Percentiles rank a stretch among this genome's conserved stretches.
phyloP scores from a whole-genome alignment of 805 yeast genomes.

The Wickerhamiella sergipiensis region DNA sequence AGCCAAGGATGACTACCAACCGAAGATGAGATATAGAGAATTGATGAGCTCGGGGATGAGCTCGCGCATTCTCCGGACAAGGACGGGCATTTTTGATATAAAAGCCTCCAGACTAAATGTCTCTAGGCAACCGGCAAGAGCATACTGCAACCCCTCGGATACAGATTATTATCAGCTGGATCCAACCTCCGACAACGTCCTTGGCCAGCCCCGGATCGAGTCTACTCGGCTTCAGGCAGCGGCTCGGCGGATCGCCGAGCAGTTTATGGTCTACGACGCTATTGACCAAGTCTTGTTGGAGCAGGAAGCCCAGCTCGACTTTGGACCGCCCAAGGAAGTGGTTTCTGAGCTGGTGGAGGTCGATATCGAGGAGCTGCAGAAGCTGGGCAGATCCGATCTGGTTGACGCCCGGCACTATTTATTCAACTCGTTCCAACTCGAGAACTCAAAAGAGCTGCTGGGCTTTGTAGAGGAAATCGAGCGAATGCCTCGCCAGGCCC shows the following conservation, averaged over 20 bases:
- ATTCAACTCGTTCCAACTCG: background rate
- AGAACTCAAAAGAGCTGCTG: background rate
- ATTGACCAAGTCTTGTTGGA: slow-evolving; percentile 18
- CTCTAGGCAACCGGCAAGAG: background rate
- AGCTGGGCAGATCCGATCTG: background rate
- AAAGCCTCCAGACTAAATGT: too few relatives aligned
- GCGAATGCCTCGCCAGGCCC: background rate
- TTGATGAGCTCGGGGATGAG: too few relatives aligned
- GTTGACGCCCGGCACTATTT: background rate
- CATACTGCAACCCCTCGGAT: background rate
- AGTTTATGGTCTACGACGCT: slow-evolving; percentile 19
- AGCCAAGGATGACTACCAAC: background rate
- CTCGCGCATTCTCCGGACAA: too few relatives aligned
- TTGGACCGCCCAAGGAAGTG: background rate
- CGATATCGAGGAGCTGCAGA: background rate
- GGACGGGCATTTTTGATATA: too few relatives aligned
- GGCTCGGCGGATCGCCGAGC: slow-evolving; percentile 22
- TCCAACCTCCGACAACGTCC: slow-evolving; percentile 6
- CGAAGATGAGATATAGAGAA: too few relatives aligned
- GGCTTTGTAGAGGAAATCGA: background rate
- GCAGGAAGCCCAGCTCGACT: slow-evolving; percentile 10
- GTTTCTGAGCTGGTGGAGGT: background rate
- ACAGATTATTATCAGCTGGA: slow-evolving; percentile 11
- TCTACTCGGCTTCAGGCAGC: slow-evolving; percentile 21
- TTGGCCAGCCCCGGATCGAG: slow-evolving; percentile 20